Evolutionary conservation across 805 yeast species (phyloP).

Genomic region (Barnettozyma salicaria): DNA sequence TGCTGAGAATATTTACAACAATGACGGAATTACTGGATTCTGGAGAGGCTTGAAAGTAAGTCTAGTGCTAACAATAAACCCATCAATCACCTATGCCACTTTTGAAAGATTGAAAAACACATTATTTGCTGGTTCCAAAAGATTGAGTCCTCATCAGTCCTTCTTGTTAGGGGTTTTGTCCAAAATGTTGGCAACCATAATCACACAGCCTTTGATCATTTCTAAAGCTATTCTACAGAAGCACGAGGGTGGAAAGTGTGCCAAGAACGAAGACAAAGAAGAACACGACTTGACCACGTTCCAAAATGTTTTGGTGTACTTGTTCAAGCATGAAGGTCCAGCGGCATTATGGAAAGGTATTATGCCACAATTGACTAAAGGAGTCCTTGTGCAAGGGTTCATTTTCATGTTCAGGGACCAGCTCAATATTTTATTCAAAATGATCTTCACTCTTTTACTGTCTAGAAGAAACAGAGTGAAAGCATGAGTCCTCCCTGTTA

Average conservation of each 20-base stretch:
- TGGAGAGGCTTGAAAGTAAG: conserved; percentile 85
- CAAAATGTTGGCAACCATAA: conserved; percentile 71
- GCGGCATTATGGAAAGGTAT: conserved; percentile 72
- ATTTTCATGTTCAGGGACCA: conserved; percentile 61
- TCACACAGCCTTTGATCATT: conserved; percentile 80
- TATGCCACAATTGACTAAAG: conserved; percentile 74
- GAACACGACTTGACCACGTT: conserved; percentile 48
- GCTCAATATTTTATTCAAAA: conserved; percentile 22
- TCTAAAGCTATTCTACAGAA: conserved; percentile 78
- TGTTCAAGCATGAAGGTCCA: conserved; percentile 59
- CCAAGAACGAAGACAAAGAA: not conserved
- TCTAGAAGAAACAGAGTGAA: not conserved
- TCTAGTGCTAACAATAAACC: conserved; percentile 70
- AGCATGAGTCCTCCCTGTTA: too few species aligned
- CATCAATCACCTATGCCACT: conserved; percentile 81
- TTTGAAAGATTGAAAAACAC: conserved; percentile 59
- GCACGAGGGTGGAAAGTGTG: conserved; percentile 13
- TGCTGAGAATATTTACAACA: conserved; percentile 46
- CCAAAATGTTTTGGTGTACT: conserved; percentile 54
- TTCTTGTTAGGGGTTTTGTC: conserved; percentile 74
- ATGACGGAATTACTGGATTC: conserved; percentile 64
- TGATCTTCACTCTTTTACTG: conserved; percentile 5
- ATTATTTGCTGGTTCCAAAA: conserved; percentile 30
- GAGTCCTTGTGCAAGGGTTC: conserved; percentile 78
- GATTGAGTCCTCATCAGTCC: conserved; percentile 55